These are phyloP conservation scores for Ascochyta viciae-villosae DNA, from an alignment of 2,329 filamentous ascomycete species.

Conservation along the genomic window DNA sequence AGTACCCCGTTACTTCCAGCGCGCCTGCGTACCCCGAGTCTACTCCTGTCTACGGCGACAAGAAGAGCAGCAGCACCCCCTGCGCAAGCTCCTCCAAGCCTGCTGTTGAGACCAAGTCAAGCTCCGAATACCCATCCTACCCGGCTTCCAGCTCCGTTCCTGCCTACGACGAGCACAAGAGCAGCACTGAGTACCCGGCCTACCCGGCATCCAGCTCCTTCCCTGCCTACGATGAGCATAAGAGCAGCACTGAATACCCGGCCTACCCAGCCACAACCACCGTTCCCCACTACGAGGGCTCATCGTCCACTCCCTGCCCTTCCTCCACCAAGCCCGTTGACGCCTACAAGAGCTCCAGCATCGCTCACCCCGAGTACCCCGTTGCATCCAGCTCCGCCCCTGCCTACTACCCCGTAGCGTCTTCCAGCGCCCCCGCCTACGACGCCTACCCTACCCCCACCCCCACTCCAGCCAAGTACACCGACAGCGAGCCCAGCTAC, in stretches of 20 bases:
- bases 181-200: not conserved
- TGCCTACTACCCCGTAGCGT: not conserved
- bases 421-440: not conserved
- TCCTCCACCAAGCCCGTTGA: slow-evolving; percentile 7
- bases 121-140: not conserved
- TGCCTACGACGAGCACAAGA: not conserved
- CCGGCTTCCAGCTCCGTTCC: not conserved
- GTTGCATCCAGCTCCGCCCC: not conserved
- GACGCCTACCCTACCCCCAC: slow-evolving; percentile 4
- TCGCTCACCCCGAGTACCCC: slow-evolving; percentile 1
- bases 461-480: not conserved
- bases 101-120: not conserved
- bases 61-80: not conserved
- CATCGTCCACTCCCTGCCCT: not conserved
- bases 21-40: slow-evolving; percentile 3
- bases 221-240: not conserved
- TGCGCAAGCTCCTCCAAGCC: not conserved
- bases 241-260: not conserved
- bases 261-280: slow-evolving; percentile 3
- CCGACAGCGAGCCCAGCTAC: not conserved
- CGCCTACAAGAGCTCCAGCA: not conserved
- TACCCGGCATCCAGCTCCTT: slow-evolving; percentile 4
- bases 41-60: slow-evolving; percentile 4
- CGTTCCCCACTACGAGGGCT: not conserved
- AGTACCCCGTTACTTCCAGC: slow-evolving; percentile 3